A percentile compares a stretch with the other conserved stretches of the same genome.
These are phyloP conservation scores for Diaporthe ilicicola DNA, from an alignment of 2,329 filamentous ascomycete genomes.

Conservation along the genomic window DNA sequence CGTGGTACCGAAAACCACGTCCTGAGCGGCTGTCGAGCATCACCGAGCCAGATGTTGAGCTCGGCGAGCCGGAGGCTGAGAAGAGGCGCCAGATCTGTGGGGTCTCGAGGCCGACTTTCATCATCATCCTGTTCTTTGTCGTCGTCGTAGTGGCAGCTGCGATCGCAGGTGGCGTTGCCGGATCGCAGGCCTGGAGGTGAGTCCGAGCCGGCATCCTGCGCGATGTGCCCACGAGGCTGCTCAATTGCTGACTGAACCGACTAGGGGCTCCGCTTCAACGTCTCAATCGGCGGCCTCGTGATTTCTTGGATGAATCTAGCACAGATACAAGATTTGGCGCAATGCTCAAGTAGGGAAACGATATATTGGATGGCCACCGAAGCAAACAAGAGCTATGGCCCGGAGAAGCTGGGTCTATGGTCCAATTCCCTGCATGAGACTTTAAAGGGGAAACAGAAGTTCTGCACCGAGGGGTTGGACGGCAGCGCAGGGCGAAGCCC, in stretches of 20 bases:
- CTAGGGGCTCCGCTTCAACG: background rate
- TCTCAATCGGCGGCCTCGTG: background rate
- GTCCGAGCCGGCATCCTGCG: background rate
- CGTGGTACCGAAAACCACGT: background rate
- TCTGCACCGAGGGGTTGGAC: background rate
- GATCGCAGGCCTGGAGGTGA: conserved; percentile 10
- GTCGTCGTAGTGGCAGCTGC: conserved; percentile 26
- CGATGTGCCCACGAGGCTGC: rapidly evolving
- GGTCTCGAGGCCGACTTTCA: conserved; percentile 24
- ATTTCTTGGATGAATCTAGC: background rate
- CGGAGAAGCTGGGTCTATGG: too few species aligned
- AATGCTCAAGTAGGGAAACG: too few species aligned
- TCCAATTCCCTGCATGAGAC: too few species aligned
- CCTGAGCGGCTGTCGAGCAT: background rate
- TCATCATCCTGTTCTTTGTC: conserved; percentile 20
- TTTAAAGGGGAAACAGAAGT: background rate
- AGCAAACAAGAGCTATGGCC: too few species aligned
- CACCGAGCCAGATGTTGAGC: background rate
- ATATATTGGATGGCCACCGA: background rate
- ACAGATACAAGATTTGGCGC: background rate
- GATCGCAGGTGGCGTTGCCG: conserved; percentile 24
- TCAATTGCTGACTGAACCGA: background rate
- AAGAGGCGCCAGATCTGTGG: conserved; percentile 18
- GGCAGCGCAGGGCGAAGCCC: too few species aligned
- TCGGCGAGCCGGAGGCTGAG: background rate